Conservation (phyloP, 2,329 filamentous ascomycete genomes). For the Ceratocystis huliohia region DNA sequence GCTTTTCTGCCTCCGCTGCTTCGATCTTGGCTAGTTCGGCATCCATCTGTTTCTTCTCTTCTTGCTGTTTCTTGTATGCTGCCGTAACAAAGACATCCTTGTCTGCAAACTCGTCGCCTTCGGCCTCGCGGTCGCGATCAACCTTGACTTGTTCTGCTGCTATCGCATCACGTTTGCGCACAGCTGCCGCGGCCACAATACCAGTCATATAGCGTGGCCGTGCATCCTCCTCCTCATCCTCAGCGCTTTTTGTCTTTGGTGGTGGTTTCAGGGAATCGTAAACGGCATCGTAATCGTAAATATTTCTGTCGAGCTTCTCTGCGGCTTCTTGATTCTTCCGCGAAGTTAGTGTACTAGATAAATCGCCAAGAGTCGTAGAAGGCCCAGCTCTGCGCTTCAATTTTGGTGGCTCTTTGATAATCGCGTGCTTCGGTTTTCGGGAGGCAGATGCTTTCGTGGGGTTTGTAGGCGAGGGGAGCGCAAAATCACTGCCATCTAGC, state of each 20-base stretch:
- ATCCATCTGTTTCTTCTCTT: constrained; percentile 56
- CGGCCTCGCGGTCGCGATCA: constrained; percentile 62
- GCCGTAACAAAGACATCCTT: constrained; percentile 81
- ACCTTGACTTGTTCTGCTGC: constrained; percentile 72
- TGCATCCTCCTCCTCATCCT: constrained; percentile 43
- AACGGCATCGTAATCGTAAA: constrained; percentile 77
- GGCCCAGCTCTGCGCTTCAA: constrained; percentile 29
- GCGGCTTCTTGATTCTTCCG: constrained; percentile 53
- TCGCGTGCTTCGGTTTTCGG: constrained; percentile 26
- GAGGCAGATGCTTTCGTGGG: constrained; percentile 16
- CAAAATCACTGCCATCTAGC: constrained; percentile 33
- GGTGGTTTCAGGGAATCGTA: constrained; percentile 64
- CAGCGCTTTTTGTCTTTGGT: constrained; percentile 44
- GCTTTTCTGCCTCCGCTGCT: constrained; percentile 51
- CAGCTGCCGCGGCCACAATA: constrained; percentile 58
- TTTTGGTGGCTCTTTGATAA: constrained; percentile 12
- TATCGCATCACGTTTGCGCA: constrained; percentile 63
- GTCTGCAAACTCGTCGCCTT: constrained; percentile 67
- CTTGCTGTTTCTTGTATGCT: constrained; percentile 70
- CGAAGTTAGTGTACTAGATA: constrained; percentile 52
- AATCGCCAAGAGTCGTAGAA: constrained; percentile 46
- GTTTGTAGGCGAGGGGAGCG: constrained; percentile 5
- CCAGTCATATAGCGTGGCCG: constrained; percentile 70
- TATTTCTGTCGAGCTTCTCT: constrained; percentile 53
- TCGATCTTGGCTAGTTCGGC: constrained; percentile 57